Evolutionary conservation across 164 flowering plant genomes (phyloP).

Genomic region (Nelumbo lutea): DNA sequence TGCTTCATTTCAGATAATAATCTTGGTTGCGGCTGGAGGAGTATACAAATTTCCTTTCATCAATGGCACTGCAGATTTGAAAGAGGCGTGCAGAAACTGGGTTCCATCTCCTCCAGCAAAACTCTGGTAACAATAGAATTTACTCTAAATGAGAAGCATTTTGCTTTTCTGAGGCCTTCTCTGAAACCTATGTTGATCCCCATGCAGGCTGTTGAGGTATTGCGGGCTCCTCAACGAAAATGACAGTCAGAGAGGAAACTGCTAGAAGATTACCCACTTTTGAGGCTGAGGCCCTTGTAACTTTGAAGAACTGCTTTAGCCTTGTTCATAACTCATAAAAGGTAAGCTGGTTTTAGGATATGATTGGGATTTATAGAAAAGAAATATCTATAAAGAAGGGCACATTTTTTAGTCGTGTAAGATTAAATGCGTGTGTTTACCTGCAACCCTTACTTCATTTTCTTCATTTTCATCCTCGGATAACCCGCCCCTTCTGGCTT

Average conservation of each 20-base stretch:
- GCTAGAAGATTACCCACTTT: conserved; percentile 87
- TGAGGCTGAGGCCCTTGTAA: conserved; percentile 89
- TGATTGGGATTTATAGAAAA: conserved; percentile 3
- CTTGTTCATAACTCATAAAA: conserved; percentile 4
- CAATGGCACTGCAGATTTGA: conserved; percentile 69
- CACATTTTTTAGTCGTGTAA: too few relatives aligned
- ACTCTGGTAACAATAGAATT: conserved; percentile 41
- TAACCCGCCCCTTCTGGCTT: too few relatives aligned
- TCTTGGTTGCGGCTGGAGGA: conserved; percentile 92
- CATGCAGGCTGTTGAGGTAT: conserved; percentile 87
- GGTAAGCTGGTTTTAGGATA: not conserved
- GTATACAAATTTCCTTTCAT: conserved; percentile 66
- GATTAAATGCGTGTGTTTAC: too few relatives aligned
- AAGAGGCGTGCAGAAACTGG: conserved; percentile 89
- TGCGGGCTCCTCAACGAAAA: conserved; percentile 98
- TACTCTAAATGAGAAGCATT: not conserved
- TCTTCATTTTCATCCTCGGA: too few relatives aligned
- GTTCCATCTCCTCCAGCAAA: conserved; percentile 68
- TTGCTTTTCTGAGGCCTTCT: not conserved
- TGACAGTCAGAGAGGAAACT: conserved; percentile 77
- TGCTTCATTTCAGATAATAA: conserved; percentile 53
- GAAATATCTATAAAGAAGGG: not conserved
- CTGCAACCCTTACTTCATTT: too few relatives aligned
- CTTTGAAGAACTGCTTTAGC: not conserved
- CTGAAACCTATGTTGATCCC: conserved; percentile 9